Base-by-base conservation (phyloP, 768 basidiomycete genomes). In the Punctularia strigosozonata region DNA sequence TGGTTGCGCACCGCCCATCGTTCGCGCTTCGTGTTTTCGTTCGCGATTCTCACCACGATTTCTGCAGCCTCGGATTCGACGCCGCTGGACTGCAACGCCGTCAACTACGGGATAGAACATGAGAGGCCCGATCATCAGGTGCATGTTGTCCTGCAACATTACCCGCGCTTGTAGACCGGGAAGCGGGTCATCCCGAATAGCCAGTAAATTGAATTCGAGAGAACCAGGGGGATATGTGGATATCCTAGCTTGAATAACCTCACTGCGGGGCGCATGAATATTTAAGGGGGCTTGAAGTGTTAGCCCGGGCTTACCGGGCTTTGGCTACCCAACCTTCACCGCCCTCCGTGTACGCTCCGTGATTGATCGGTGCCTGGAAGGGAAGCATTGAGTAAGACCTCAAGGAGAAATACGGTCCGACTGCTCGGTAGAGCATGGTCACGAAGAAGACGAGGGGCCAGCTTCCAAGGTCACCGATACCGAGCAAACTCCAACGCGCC, bases 121-220 rank as follows among this genome's bases (percentile, higher is more conserved):
- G n/a, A 19, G 46, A 43, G 7, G 39, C 32, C 4, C 49, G 43
- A 14, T 47, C 40, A 8, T 49, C 68, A 48, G 43, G 68, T 59
- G 40, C 43, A 60, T 55, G 43, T 50, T 55, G 52, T 70, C 77
- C 37, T 60, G 59, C 44, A 57, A 61, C 37, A 66, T 58, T 18
- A 90, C 56, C 36, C 79, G 75, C 18, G 64, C 52, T 53, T 77
- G 71, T 18, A 97, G 68, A 4, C 57, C 50, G 10, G 84, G 84
- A 19, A 95, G 48, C 22, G 87, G 83, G 53, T 89, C 84, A 31
- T 83, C 77, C 39, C 82, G 80, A 31, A 99, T 64, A 5, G 87
- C 89, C 25, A 95, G 75, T 25, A 97, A 73, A 57, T 83, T 91
- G 65, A 97, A 97, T 54, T 92, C 87, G 38, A 94, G 68, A 44